Conservation (phyloP, 208 protist genomes). For the Borovskyia barvae region DNA sequence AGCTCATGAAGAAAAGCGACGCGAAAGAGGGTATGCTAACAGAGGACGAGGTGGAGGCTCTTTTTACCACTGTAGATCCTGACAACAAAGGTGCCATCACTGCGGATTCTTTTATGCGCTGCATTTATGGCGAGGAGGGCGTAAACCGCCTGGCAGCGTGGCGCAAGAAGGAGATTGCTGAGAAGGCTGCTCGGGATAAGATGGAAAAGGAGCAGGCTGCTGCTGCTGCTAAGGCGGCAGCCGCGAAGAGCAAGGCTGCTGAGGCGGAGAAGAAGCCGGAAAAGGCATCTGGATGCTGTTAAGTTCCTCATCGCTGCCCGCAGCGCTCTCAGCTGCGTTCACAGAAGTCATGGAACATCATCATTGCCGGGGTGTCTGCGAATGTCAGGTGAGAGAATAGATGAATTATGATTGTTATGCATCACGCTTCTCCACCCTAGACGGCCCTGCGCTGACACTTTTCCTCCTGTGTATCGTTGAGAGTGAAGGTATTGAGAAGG, state of each 20-base stretch:
- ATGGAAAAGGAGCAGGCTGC: constrained; percentile 10
- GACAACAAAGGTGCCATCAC: constrained; percentile 73
- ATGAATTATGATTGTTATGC: no score
- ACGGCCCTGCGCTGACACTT: no score
- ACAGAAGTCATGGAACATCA: no score
- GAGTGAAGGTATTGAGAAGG: no score
- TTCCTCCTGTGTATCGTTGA: no score
- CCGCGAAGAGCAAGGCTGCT: constrained; percentile 2
- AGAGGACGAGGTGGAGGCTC: constrained; percentile 73
- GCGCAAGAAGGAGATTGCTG: constrained; percentile 39
- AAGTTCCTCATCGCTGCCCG: no score
- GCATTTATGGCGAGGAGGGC: constrained; percentile 74
- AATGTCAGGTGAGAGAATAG: no score
- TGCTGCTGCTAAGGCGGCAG: no score
- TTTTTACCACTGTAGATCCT: constrained; percentile 72
- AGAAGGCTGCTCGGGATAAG: constrained; percentile 21
- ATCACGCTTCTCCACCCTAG: no score
- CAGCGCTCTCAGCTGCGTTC: background rate
- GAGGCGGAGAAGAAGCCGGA: constrained; percentile 31
- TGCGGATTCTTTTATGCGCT: constrained; percentile 67
- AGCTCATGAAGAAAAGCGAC: constrained; percentile 45
- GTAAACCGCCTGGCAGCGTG: constrained; percentile 40
- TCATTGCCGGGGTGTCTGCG: no score
- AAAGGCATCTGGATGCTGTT: constrained; percentile 51
- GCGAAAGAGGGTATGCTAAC: constrained; percentile 41